Conservation (phyloP, 2,329 filamentous ascomycete species). For the Pseudogymnoascus sp. region DNA sequence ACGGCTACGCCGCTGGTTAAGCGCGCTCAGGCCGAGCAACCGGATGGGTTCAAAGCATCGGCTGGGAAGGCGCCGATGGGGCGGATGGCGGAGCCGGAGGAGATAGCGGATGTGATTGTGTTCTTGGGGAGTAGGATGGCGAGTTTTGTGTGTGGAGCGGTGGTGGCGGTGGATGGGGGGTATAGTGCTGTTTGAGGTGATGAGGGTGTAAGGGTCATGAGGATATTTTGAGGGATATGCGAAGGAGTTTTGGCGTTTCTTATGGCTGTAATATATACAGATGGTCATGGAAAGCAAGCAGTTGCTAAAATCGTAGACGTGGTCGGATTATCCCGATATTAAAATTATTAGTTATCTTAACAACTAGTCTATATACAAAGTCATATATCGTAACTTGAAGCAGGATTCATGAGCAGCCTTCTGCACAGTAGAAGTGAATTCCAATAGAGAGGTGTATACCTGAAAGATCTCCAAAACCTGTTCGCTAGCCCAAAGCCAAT, state of each 20-base stretch:
- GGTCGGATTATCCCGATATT: not conserved
- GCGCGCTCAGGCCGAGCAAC: slow-evolving; percentile 18
- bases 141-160: slow-evolving; percentile 44
- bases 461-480: not conserved
- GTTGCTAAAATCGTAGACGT: not conserved
- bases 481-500: not conserved
- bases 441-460: not conserved
- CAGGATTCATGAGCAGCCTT: not conserved
- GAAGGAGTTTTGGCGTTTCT: not conserved
- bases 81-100: slow-evolving; percentile 40
- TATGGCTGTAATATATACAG: not conserved
- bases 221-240: not conserved
- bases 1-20: slow-evolving; percentile 35
- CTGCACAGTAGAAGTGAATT: slow-evolving; percentile 4
- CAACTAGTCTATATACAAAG: slow-evolving; percentile 1
- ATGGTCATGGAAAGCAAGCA: not conserved
- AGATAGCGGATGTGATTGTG: slow-evolving; percentile 45
- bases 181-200: slow-evolving; percentile 23
- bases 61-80: slow-evolving; percentile 38
- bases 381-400: slow-evolving; percentile 4
- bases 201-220: not conserved
- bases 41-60: slow-evolving; percentile 23
- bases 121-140: slow-evolving; percentile 44
- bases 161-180: slow-evolving; percentile 40
- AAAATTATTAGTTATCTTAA: slow-evolving; percentile 2